Percentiles rank a stretch among this genome's conserved stretches.
phyloP scores from a whole-genome alignment of 345 rosid genomes.

The Iberis pinnata region DNA sequence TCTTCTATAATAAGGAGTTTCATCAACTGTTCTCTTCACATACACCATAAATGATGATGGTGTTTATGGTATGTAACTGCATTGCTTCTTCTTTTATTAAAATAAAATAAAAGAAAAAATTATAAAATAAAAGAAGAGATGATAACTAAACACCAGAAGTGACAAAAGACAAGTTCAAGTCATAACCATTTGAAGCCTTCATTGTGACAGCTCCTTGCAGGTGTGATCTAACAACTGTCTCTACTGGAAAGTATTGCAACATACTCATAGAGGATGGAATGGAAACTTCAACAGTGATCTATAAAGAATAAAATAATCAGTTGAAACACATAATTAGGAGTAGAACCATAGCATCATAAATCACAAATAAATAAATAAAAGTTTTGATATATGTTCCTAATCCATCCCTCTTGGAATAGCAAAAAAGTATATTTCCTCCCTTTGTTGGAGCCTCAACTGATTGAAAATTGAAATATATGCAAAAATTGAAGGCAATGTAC shows the following conservation, averaged over 20 bases:
- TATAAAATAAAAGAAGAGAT: conserved; percentile 23
- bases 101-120: conserved; percentile 9
- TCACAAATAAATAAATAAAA: not conserved
- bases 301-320: conserved; percentile 13
- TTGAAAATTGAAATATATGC: conserved; percentile 1
- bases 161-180: conserved; percentile 22
- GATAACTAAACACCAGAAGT: conserved; percentile 18
- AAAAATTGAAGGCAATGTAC: conserved; percentile 32
- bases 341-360: not conserved
- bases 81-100: conserved; percentile 38
- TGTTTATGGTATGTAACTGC: conserved; percentile 40
- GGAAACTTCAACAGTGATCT: conserved; percentile 82
- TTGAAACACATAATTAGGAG: conserved; percentile 7
- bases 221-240: conserved; percentile 74
- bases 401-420: not conserved
- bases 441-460: not conserved
- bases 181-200: conserved; percentile 66
- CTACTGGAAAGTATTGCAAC: conserved; percentile 75
- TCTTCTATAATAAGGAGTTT: conserved; percentile 73
- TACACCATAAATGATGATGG: conserved; percentile 83
- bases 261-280: conserved; percentile 65
- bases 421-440: too few species aligned
- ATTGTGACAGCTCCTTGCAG: conserved; percentile 75
- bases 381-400: conserved; percentile 1
- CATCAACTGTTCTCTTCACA: conserved; percentile 73